Percentiles rank a stretch among this genome's conserved stretches.
phyloP scores from a whole-genome alignment of 768 basidiomycete genomes.

The Lentinula aciculospora region DNA sequence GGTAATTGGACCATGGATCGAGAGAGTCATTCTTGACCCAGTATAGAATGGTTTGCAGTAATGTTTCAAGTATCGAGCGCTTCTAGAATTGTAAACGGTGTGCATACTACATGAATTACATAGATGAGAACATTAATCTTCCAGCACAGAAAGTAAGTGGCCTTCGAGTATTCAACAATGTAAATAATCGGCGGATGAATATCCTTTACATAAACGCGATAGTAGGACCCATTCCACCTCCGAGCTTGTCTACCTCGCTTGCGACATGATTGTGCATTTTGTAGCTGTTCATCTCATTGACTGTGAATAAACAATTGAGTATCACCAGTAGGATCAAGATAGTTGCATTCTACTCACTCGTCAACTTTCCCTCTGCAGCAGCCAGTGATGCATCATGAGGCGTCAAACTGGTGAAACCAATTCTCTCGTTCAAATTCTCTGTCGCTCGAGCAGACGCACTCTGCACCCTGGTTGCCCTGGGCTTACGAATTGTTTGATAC shows the following conservation, averaged over 20 bases:
- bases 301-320: conserved; percentile 10
- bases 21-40: conserved; percentile 6
- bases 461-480: conserved; percentile 25
- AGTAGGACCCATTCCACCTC: background rate
- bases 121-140: background rate
- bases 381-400: conserved; percentile 21
- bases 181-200: background rate
- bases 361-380: conserved; percentile 21
- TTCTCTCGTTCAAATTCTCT: conserved; percentile 25
- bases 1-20: conserved; percentile 36
- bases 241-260: background rate
- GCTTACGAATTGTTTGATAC: conserved; percentile 23
- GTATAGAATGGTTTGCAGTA: no score
- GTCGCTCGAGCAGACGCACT: conserved; percentile 21
- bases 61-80: no score
- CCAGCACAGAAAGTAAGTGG: no score
- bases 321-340: background rate
- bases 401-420: conserved; percentile 24
- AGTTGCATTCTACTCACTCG: conserved; percentile 13
- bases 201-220: background rate
- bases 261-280: conserved; percentile 20
- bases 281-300: conserved; percentile 27
- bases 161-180: no score
- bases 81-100: no score
- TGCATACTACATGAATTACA: background rate